A percentile compares a stretch with the other conserved stretches of the same genome.
Evolutionary conservation across 169 alveolate species (phyloP).

Genomic region (Cryptosporidium muris): DNA sequence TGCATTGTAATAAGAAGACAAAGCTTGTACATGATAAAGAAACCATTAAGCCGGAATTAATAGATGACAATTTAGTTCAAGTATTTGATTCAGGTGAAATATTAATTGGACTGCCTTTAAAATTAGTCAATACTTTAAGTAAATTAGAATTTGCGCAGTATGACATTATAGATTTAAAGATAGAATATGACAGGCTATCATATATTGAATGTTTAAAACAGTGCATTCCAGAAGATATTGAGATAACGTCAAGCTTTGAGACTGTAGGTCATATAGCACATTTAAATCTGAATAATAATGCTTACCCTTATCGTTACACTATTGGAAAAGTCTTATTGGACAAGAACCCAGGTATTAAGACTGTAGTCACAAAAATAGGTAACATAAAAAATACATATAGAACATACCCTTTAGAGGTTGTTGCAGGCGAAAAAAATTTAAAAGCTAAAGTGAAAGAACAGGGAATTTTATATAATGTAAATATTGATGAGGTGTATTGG

Average conservation of each 20-base stretch:
- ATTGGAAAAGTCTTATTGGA: conserved; percentile 82
- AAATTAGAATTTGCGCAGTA: conserved; percentile 20
- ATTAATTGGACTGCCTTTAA: conserved; percentile 13
- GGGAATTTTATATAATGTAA: conserved; percentile 77
- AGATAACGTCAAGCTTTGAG: conserved; percentile 83
- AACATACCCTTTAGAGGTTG: conserved; percentile 82
- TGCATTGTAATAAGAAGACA: background rate
- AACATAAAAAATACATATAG: conserved; percentile 82
- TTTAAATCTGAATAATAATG: conserved; percentile 77
- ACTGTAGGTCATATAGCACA: conserved; percentile 86
- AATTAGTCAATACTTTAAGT: conserved; percentile 2
- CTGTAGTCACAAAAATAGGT: conserved; percentile 84
- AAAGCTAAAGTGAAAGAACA: conserved; percentile 83
- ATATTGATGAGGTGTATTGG: conserved; percentile 84
- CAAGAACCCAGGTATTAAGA: conserved; percentile 80
- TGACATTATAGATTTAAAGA: conserved; percentile 24
- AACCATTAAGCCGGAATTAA: background rate
- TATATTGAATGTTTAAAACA: conserved; percentile 51
- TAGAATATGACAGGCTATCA: conserved; percentile 38
- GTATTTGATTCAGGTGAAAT: conserved; percentile 30
- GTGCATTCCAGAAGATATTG: conserved; percentile 58
- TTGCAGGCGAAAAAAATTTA: conserved; percentile 82
- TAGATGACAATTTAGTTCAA: background rate
- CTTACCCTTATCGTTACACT: conserved; percentile 74
- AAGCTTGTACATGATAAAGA: background rate